Evolutionary conservation across 2,329 filamentous ascomycete species (phyloP), one percentile per base, ranked within the genome.

Genomic region (Dissoconium aciculare): DNA sequence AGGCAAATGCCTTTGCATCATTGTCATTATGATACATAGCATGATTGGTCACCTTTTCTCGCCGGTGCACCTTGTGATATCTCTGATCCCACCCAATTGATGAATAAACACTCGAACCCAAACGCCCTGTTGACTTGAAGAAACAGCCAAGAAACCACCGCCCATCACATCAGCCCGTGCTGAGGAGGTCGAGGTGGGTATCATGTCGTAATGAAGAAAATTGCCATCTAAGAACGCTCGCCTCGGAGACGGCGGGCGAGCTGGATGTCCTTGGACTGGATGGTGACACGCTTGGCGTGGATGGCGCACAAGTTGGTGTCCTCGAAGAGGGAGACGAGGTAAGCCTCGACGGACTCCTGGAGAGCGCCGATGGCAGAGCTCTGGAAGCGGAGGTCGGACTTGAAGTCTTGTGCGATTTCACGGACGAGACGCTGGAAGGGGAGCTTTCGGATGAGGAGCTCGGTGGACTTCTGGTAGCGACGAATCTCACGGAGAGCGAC

Each of bases 241-340:
- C 63, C 63, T 53, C 63, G 63, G 51, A 66, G 62, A 42, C 63
- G 63, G 46, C 63, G 63, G 43, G 87, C 87, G 37, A 95, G 69
- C 60, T 94, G 87, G 47, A 98, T 93, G 58, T 95, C 89, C 62
- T 93, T 93, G 58, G 89, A 84, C 42, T 53, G 62, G 47, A 94
- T 92, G 23, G 87, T 95, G 31, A 95, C 84, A 54, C 87, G 70
- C 64, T 93, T 94, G 39, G 87, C 89, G 59, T 95, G 87, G 47
- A 95, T 85, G 40, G 87, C 89, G 61, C 87, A 94, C 25, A 95
- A 69, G 61, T 95, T 94, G 42, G 82, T 82, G 58, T 92, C 83
- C 55, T 94, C 85, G 52, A 95, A 94, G n/a, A 95, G 65, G 52
- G 92, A 85, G 36, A 95, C 80, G 45, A 95, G 68, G 58, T 92